Evolutionary conservation across 192 early-diverging fungal genomes (phyloP), one percentile per base, ranked within the genome.

Genomic region (Coemansia sp.): DNA sequence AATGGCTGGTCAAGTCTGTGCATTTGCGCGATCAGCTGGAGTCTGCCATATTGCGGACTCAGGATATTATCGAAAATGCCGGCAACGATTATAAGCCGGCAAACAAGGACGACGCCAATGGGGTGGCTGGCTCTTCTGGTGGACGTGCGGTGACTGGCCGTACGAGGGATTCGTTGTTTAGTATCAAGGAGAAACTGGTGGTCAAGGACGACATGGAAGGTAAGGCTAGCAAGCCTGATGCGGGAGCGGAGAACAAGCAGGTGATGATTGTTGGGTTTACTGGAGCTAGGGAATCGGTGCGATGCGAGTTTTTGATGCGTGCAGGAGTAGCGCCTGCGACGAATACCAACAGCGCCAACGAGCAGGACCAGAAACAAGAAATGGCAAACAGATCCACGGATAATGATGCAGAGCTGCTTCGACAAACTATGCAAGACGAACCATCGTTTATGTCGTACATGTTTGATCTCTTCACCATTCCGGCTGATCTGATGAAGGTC

Each of bases 181-280:
- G 68, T 45, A 68, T 83, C 38, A 73, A 74, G 45, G 80, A 83
- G 41, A 74, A 71, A 52, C 72, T 83, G 15, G 80, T 83, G 15
- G 70, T 68, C 39, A 71, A 61, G 37, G 72, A 61, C 35, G 67
- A 72, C 11, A 43, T 52, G 62, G 62, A 64, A 2, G 36, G 58
- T 35, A 5, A 17, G 8, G 58, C 34, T 4, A 35, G 45, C 7
- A 53, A 61, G 20, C 17, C 43, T 20, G 67, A 66, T 45, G 32
- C 72, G 1, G 66, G 62, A 3, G 32, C 8, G 2, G 45, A 67
- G 1, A 64, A 43, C 54, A 70, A 43, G 43, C 71, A 67, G 58
- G 71, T 70, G 17, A 77, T 83, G 80, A 77, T 83, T 60, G 80
- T 83, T 7, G 80, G 66, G 3, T 83, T 77, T 57, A 83, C 80